Evolutionary conservation across 2,329 filamentous ascomycete species (phyloP), one percentile per base, ranked within the genome.

Genomic region (Periconia macrospinosa): DNA sequence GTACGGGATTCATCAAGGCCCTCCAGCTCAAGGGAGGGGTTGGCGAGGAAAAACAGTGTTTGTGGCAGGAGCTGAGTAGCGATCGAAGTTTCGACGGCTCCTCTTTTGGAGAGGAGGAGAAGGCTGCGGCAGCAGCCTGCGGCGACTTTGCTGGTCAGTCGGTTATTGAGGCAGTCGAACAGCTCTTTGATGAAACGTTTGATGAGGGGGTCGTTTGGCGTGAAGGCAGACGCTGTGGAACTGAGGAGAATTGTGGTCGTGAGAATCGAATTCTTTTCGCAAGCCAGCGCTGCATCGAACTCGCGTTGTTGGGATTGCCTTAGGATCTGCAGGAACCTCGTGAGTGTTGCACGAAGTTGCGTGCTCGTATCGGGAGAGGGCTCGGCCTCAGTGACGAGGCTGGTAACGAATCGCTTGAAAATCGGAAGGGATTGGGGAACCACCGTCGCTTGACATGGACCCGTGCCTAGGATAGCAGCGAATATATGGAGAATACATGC

Each of bases 401-500:
- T 90, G 43, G 84, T 85, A 56, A 97, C 83, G 72, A 99, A 99
- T 30, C 92, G 87, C 73, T 95, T 93, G 71, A 99, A 87, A 41
- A 92, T 95, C 0, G 94, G 91, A 15, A 99, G 82, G 2, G 92
- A 88, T 73, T 95, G 90, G 0, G 94, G 93, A 1, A 97, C 88
- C 30, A 97, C 91, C 37, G 91, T 83, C 23, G 90, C 85, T 75
- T 99, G 95, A 67, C 93, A 97, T 11, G 86, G 82, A 0, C 90
- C 88, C 0, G 92, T 97, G 14, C 90, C 89, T 13, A 99, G 83
- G 53, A 96, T 94, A 0, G 92, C 96, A 50, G 91, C 89, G 69
- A 97, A 97, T 51, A 97, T 96, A 77, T 99, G 92, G 47, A 99
- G 84, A 61, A 97, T 96, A 68, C 93, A 97, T 40, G 94, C 93